phyloP scores from a whole-genome alignment of 257 asterid genomes.

The Solanum acaule region DNA sequence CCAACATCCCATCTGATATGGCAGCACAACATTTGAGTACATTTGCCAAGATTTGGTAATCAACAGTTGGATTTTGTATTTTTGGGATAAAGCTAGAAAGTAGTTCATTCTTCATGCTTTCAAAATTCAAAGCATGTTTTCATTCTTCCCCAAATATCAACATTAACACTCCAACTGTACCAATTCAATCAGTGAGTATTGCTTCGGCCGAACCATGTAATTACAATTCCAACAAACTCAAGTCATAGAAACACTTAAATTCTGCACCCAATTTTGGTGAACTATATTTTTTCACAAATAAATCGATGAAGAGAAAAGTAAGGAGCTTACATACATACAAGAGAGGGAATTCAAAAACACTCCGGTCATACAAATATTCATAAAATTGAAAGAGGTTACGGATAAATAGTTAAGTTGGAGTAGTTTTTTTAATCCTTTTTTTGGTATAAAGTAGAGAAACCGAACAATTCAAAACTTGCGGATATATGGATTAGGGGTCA shows the following conservation, averaged over 20 bases:
- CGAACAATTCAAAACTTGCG: no score
- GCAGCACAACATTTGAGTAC: slow-evolving; percentile 57
- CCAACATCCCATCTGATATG: slow-evolving; percentile 21
- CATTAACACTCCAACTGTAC: not conserved
- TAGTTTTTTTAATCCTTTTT: no score
- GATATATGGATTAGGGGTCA: no score
- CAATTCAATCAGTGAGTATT: not conserved
- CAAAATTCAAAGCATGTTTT: not conserved
- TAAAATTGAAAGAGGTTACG: no score
- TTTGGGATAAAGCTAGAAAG: slow-evolving; percentile 24
- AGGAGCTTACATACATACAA: not conserved
- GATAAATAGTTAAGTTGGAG: not conserved
- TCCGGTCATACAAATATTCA: no score
- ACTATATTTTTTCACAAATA: no score
- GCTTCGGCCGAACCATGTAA: no score
- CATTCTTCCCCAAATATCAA: not conserved
- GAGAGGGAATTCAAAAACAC: not conserved
- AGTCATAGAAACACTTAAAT: not conserved
- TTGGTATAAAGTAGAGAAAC: no score
- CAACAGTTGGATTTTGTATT: slow-evolving; percentile 18
- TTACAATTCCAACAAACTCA: not conserved
- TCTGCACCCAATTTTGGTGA: not conserved
- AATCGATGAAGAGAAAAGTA: not conserved
- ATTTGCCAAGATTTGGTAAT: slow-evolving; percentile 38
- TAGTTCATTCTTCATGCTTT: slow-evolving; percentile 27